Percentiles rank a stretch among this genome's conserved stretches.
phyloP scores from a whole-genome alignment of 2,329 filamentous ascomycete species.

The Raffaelea ambrosiae region DNA sequence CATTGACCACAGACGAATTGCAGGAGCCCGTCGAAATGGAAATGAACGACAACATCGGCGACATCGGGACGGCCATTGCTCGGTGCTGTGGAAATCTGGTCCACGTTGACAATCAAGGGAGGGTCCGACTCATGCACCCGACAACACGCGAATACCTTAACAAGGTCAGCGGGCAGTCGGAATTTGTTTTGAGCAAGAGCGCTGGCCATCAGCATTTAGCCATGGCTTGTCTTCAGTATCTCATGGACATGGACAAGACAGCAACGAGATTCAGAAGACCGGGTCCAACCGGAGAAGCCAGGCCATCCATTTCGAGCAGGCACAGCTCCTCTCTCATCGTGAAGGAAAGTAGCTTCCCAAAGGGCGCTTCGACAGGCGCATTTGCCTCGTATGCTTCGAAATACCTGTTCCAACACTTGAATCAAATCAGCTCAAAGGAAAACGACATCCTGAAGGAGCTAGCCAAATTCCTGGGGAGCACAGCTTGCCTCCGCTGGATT shows the following conservation, averaged over 20 bases:
- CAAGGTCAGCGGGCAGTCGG: slow-evolving; percentile 6
- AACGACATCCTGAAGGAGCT: slow-evolving; percentile 11
- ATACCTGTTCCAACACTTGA: slow-evolving; percentile 17
- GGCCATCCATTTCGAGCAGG: too few species aligned
- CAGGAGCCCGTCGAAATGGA: slow-evolving; percentile 18
- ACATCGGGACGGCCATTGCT: slow-evolving; percentile 15
- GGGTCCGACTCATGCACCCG: slow-evolving; percentile 19
- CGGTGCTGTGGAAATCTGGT: slow-evolving; percentile 20
- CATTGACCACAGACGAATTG: slow-evolving; percentile 17
- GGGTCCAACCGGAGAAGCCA: too few species aligned
- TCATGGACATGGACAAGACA: slow-evolving; percentile 10
- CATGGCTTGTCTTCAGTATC: slow-evolving; percentile 16
- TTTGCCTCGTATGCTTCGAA: slow-evolving; percentile 15
- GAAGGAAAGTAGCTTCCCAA: too few species aligned
- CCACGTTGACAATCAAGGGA: slow-evolving; percentile 16
- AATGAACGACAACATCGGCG: slow-evolving; percentile 18
- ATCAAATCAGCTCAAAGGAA: slow-evolving; percentile 6
- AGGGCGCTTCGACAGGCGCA: too few species aligned
- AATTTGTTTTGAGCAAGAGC: slow-evolving; percentile 16
- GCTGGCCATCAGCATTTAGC: slow-evolving; percentile 16
- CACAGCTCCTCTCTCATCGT: too few species aligned
- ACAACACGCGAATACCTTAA: slow-evolving; percentile 21
- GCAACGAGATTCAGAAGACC: too few species aligned
- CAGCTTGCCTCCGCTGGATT: slow-evolving; percentile 15
- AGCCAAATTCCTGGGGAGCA: slow-evolving; percentile 12